phyloP scores from a whole-genome alignment of 2,329 filamentous ascomycete species.

The Penicillium aurantiogriseum region DNA sequence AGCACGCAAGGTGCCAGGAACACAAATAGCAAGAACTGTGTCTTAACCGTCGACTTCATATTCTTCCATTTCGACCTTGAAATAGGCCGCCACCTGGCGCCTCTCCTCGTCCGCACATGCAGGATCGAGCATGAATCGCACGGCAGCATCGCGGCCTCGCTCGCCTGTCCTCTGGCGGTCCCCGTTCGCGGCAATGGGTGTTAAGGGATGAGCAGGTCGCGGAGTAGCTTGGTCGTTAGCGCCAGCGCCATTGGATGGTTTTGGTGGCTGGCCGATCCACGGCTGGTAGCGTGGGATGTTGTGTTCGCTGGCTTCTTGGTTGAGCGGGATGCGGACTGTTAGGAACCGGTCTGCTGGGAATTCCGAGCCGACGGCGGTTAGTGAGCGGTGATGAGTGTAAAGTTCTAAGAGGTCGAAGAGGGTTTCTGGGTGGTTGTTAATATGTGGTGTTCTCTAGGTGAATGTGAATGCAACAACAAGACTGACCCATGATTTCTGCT shows the following conservation, averaged over 20 bases:
- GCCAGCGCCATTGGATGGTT: slow-evolving; percentile 13
- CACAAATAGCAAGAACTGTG: not conserved
- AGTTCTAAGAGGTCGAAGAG: slow-evolving; percentile 88
- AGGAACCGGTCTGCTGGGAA: slow-evolving; percentile 79
- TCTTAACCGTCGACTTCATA: slow-evolving; percentile 42
- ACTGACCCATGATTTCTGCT: slow-evolving; percentile 50
- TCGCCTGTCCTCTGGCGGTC: slow-evolving; percentile 46
- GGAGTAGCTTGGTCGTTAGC: slow-evolving; percentile 12
- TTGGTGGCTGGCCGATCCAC: slow-evolving; percentile 42
- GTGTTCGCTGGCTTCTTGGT: slow-evolving; percentile 70
- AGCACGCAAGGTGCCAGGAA: not conserved
- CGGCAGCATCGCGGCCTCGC: slow-evolving; percentile 65
- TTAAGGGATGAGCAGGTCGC: slow-evolving; percentile 39
- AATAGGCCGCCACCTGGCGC: slow-evolving; percentile 65
- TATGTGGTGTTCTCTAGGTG: slow-evolving; percentile 25
- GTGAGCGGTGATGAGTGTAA: slow-evolving; percentile 78
- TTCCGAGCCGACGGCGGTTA: slow-evolving; percentile 69
- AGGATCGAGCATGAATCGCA: slow-evolving; percentile 85
- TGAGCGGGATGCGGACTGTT: slow-evolving; percentile 79
- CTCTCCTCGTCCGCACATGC: slow-evolving; percentile 72
- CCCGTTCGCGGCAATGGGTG: slow-evolving; percentile 46
- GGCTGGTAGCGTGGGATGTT: slow-evolving; percentile 63
- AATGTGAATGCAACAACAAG: slow-evolving; percentile 39
- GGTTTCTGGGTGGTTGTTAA: slow-evolving; percentile 58
- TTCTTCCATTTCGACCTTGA: slow-evolving; percentile 73